phyloP scores from a whole-genome alignment of 495 filamentous ascomycete species.

The Penicillium steckii region DNA sequence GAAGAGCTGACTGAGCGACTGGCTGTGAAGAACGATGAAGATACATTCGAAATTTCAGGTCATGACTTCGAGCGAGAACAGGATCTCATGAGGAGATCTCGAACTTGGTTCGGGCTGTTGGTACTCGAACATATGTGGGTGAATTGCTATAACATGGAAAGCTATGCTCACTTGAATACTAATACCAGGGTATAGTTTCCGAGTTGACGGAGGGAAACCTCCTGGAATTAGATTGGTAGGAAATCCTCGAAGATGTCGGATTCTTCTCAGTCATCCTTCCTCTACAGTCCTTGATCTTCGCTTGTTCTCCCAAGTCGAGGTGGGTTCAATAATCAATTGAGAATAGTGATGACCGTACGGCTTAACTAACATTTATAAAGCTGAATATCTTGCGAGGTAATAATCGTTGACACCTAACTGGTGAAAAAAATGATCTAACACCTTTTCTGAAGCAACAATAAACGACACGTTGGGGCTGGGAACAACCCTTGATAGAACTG shows the following conservation, averaged over 20 bases:
- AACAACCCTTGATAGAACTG: constrained; percentile 20
- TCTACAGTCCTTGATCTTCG: constrained; percentile 48
- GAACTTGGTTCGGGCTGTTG: constrained; percentile 48
- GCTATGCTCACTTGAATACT: neutral
- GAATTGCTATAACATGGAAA: neutral
- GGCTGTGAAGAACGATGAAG: constrained; percentile 26
- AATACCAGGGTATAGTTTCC: constrained; percentile 41
- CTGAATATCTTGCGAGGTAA: constrained; percentile 44
- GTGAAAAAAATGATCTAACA: neutral
- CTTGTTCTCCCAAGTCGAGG: constrained; percentile 52
- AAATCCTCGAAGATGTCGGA: constrained; percentile 41
- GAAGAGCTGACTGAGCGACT: constrained; percentile 35
- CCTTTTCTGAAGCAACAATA: constrained; percentile 24
- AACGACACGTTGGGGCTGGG: constrained; percentile 30
- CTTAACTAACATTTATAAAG: constrained; percentile 19
- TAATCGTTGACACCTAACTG: no score
- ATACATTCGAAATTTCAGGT: constrained; percentile 7
- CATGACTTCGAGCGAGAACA: constrained; percentile 27
- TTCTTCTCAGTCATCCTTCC: constrained; percentile 41
- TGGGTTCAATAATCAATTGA: constrained; percentile 19
- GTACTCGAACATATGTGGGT: constrained; percentile 48
- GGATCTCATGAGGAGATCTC: constrained; percentile 35
- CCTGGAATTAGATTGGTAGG: constrained; percentile 41
- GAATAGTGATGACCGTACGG: no score
- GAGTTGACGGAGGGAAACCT: constrained; percentile 49